phyloP scores from a whole-genome alignment of 768 basidiomycete species.

The Gloeostereum incarnatum region DNA sequence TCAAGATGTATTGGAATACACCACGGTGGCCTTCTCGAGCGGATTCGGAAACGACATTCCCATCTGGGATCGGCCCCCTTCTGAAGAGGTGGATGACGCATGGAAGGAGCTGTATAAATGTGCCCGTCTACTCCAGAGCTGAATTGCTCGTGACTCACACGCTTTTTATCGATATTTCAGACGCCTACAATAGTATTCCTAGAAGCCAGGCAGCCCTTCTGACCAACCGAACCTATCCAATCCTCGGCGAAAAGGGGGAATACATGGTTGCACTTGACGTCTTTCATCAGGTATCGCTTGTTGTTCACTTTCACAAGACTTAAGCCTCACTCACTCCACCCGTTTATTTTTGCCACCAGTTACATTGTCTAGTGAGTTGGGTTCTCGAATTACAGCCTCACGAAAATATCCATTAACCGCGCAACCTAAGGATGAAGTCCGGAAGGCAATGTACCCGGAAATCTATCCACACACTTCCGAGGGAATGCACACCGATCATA shows the following conservation, averaged over 20 bases:
- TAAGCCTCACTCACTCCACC: too few species aligned
- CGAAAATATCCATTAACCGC: neutral
- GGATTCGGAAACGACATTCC: too few species aligned
- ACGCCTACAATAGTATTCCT: constrained; percentile 14
- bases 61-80: too few species aligned
- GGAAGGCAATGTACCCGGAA: constrained; percentile 13
- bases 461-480: constrained; percentile 11
- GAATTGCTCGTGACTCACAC: neutral
- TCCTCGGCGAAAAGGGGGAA: constrained; percentile 12
- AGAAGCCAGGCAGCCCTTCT: constrained; percentile 12
- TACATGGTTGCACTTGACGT: constrained; percentile 15
- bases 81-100: constrained; percentile 15
- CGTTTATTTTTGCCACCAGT: constrained; percentile 16
- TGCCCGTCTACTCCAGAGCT: neutral
- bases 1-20: too few species aligned
- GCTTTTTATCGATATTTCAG: constrained; percentile 6
- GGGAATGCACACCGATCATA: constrained; percentile 13
- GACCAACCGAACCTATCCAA: constrained; percentile 15
- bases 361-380: constrained; percentile 15
- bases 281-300: too few species aligned
- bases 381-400: neutral
- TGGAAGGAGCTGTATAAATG: constrained; percentile 15
- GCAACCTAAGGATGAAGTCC: constrained; percentile 11
- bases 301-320: too few species aligned
- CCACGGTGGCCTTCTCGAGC: too few species aligned